Evolutionary conservation across 1,284 basidiomycete genomes (phyloP).

Genomic region (Apiotrichum sp.): DNA sequence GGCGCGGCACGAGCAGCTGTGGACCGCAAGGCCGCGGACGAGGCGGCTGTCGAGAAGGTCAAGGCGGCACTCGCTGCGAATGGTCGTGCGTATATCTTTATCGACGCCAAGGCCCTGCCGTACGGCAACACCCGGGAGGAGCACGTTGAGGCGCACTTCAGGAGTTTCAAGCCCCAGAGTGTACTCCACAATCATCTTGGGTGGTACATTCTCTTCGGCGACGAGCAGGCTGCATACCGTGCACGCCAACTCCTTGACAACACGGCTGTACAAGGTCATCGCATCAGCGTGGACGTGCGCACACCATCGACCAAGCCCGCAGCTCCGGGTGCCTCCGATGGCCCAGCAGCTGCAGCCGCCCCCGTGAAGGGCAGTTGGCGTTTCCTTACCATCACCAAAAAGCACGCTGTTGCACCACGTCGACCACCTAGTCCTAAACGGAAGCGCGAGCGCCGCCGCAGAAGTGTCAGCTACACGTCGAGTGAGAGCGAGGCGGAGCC

Average conservation of each 20-base stretch:
- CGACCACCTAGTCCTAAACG: slow-evolving; percentile 14
- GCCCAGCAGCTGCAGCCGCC: neutral
- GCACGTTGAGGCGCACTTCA: slow-evolving; percentile 40
- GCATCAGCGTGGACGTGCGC: slow-evolving; percentile 26
- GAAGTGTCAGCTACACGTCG: slow-evolving; percentile 19
- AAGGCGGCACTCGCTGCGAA: slow-evolving; percentile 30
- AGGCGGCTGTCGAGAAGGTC: slow-evolving; percentile 25
- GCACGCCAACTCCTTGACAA: slow-evolving; percentile 33
- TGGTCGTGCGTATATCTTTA: slow-evolving; percentile 33
- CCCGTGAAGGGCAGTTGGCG: slow-evolving; percentile 21
- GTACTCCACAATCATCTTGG: slow-evolving; percentile 31
- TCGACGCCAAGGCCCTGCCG: slow-evolving; percentile 34
- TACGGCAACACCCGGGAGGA: slow-evolving; percentile 20
- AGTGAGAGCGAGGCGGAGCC: slow-evolving; percentile 18
- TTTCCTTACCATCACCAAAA: slow-evolving; percentile 38
- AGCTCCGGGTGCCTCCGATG: slow-evolving; percentile 2
- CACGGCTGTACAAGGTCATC: slow-evolving; percentile 30
- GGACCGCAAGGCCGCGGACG: slow-evolving; percentile 24
- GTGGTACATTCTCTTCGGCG: slow-evolving; percentile 42
- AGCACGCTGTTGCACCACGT: slow-evolving; percentile 14
- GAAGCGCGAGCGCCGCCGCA: slow-evolving; percentile 10
- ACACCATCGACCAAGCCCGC: slow-evolving; percentile 16
- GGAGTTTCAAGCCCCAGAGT: slow-evolving; percentile 40
- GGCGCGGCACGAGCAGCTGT: slow-evolving; percentile 8
- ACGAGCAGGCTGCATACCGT: slow-evolving; percentile 25